Conservation (phyloP, 768 basidiomycete genomes). For the Trametes cingulata region DNA sequence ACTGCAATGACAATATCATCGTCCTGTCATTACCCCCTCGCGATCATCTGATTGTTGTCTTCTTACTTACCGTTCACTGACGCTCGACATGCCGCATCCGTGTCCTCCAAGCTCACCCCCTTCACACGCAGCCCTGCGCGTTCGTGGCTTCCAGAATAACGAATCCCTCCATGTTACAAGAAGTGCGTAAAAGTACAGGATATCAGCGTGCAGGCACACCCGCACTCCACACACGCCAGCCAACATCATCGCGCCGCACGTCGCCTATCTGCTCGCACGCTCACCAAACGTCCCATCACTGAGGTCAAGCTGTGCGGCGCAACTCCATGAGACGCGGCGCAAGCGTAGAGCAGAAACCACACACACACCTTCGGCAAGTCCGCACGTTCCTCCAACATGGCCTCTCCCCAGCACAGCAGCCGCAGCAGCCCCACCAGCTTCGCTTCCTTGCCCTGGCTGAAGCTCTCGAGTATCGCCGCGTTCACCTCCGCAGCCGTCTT, state of each 20-base stretch:
- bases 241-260: neutral
- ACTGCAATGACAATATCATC: conserved; percentile 10
- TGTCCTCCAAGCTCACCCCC: neutral
- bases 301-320: conserved; percentile 25
- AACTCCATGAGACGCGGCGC: conserved; percentile 15
- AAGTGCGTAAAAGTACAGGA: conserved; percentile 9
- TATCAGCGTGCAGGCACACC: conserved; percentile 4
- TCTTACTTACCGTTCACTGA: conserved; percentile 12
- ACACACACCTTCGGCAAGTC: conserved; percentile 74
- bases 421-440: conserved; percentile 83
- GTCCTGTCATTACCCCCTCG: conserved; percentile 15
- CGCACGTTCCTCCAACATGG: conserved; percentile 69
- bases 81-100: neutral
- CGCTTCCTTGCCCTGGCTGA: conserved; percentile 91
- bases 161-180: conserved; percentile 5
- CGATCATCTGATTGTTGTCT: conserved; percentile 24
- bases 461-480: conserved; percentile 88
- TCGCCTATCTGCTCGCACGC: conserved; percentile 13
- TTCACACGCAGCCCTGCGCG: neutral
- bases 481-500: conserved; percentile 97
- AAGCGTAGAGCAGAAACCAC: conserved; percentile 21
- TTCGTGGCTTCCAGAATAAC: neutral
- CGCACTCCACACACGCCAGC: neutral
- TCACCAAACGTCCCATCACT: conserved; percentile 27
- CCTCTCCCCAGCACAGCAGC: conserved; percentile 88